Evolutionary conservation across 345 rosid genomes (phyloP).

Genomic region (Pelargonium nanum): DNA sequence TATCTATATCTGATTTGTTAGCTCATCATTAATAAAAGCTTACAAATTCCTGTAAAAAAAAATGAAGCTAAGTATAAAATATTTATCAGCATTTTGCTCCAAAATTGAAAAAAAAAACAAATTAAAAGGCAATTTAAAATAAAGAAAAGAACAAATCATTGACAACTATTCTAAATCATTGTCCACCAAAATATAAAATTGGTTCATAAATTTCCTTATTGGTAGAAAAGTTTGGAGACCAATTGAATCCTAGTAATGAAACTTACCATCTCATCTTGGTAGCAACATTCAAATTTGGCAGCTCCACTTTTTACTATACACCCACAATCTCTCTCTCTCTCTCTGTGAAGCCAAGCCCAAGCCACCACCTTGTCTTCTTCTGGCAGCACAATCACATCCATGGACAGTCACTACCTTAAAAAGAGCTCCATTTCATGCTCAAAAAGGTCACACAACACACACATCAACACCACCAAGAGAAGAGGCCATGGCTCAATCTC

Average conservation of each 20-base stretch:
- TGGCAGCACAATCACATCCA: no score
- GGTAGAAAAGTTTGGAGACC: not conserved
- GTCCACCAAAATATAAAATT: no score
- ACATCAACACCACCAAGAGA: not conserved
- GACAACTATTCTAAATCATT: no score
- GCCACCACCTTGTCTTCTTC: no score
- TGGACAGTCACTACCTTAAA: not conserved
- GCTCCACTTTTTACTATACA: not conserved
- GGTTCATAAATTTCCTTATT: not conserved
- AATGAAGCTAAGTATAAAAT: no score
- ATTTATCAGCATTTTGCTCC: no score
- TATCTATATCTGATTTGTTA: no score
- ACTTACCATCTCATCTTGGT: not conserved
- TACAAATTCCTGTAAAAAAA: no score
- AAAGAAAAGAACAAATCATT: no score
- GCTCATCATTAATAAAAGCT: no score
- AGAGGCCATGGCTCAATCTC: constrained; percentile 7
- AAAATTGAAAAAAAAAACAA: no score
- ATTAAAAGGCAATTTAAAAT: no score
- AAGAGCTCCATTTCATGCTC: not conserved
- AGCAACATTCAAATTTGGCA: not conserved
- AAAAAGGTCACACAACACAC: not conserved
- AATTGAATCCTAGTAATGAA: not conserved
- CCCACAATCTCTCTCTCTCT: not conserved
- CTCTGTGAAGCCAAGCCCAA: not conserved